Base-by-base conservation (phyloP, 495 filamentous ascomycete species). In the Hypoxylon perforatum region DNA sequence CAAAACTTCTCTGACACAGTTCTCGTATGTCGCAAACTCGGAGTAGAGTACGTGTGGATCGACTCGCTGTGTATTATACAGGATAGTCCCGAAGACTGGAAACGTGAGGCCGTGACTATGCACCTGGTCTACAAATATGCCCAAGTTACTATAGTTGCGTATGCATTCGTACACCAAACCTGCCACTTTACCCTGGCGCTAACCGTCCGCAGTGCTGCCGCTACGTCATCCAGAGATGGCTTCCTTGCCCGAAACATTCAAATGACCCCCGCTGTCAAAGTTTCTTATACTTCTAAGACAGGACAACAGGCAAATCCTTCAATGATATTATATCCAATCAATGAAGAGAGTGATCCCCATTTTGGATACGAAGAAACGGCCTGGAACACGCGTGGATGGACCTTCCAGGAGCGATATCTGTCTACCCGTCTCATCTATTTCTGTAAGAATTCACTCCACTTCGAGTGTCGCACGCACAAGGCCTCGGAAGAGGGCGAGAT, bases 351-450 rank as follows among this genome's bases (percentile, higher is more conserved):
- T 6, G 14, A 47, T 5, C n/a, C 15, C 14, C 6, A 45, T 21
- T 41, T 39, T n/a, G 41, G 28, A 5, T n/a, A 47, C 10, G 46
- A 59, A 19, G 44, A 45, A 12, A 35, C 55, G 15, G 17, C 41
- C 12, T 57, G 54, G 54, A 57, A 57, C n/a, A 35, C 47, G 2
- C 65, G 75, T 17, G 73, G 55, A 0, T 77, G 74, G 75, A 71
- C 66, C 6, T 65, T 73, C 33, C 75, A 77, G 46, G 75, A 77
- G 58, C 59, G 70, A 2, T 46, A 63, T 17, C 49, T 77, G 22
- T 62, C 73, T 9, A 68, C 69, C 12, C 49, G 75, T 11, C 60
- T 60, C 7, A 47, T 77, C 3, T 53, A 69, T 39, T 76, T 64
- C 42, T 62, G 67, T 12, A n/a, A 30, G 3, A 48, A 65, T 17